Conservation (phyloP, 441 rosid genomes). For the Biscutella laevigata region DNA sequence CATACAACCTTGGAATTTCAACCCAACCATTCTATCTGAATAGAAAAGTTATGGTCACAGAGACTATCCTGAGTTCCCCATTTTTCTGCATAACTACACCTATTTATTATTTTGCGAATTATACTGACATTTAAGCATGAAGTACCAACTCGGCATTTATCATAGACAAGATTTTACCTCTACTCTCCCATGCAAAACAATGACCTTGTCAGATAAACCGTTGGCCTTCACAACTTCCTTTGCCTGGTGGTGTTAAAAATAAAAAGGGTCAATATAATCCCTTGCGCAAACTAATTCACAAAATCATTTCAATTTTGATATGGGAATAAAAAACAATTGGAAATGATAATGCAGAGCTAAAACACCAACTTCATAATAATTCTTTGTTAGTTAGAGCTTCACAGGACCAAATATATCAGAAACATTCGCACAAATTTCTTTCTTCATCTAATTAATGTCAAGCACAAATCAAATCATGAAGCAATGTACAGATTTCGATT, state of each 20-base stretch:
- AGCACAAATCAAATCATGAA: constrained; percentile 1
- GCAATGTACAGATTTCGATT: neutral
- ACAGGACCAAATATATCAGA: neutral
- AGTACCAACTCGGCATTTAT: constrained; percentile 1
- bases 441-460: constrained; percentile 1
- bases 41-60: neutral
- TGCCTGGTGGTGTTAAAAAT: constrained; percentile 46
- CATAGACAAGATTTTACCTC: constrained; percentile 46
- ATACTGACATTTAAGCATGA: neutral
- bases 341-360: constrained; percentile 1
- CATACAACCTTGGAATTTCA: neutral
- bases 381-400: neutral
- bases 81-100: neutral
- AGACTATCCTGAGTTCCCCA: neutral
- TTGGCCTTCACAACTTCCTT: constrained; percentile 95
- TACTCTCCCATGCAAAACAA: constrained; percentile 87
- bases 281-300: constrained; percentile 1
- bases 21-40: constrained; percentile 8
- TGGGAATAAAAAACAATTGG: constrained; percentile 5
- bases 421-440: neutral
- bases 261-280: neutral
- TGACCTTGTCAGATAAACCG: constrained; percentile 65
- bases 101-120: neutral
- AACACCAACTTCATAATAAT: neutral
- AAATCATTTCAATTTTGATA: neutral